These are phyloP conservation scores for Trypanosomatidae sp. DNA, from an alignment of 208 protist species.

Conservation along the genomic window DNA sequence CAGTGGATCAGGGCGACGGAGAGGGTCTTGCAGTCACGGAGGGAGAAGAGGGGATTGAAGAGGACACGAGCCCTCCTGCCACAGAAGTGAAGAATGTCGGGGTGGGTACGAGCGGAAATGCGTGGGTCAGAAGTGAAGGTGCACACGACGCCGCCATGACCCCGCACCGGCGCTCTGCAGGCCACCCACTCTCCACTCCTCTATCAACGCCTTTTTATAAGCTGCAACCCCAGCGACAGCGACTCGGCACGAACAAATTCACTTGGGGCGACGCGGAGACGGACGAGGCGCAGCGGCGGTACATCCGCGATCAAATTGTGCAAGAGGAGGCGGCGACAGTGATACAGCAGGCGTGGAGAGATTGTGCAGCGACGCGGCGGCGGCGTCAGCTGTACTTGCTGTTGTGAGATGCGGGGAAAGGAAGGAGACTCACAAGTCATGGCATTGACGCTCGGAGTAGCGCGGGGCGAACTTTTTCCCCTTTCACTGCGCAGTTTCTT, in stretches of 20 bases:
- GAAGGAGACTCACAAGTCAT: background rate
- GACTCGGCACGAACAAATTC: background rate
- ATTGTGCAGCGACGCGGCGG: background rate
- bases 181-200: no score
- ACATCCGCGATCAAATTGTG: conserved; percentile 34
- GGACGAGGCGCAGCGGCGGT: conserved; percentile 20
- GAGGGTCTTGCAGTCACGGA: background rate
- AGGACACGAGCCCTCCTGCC: background rate
- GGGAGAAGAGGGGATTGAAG: background rate
- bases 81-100: background rate
- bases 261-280: background rate
- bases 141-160: background rate
- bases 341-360: conserved; percentile 51
- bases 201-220: background rate
- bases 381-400: conserved; percentile 3
- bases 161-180: background rate
- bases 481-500: background rate
- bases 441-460: no score
- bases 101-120: background rate
- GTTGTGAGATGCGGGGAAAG: background rate
- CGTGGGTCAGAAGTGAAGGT: background rate
- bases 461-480: background rate
- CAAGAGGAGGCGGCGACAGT: conserved; percentile 51
- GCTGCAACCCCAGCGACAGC: background rate
- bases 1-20: background rate